phyloP scores from a whole-genome alignment of 208 protist genomes.

The Crithidia brevicula region DNA sequence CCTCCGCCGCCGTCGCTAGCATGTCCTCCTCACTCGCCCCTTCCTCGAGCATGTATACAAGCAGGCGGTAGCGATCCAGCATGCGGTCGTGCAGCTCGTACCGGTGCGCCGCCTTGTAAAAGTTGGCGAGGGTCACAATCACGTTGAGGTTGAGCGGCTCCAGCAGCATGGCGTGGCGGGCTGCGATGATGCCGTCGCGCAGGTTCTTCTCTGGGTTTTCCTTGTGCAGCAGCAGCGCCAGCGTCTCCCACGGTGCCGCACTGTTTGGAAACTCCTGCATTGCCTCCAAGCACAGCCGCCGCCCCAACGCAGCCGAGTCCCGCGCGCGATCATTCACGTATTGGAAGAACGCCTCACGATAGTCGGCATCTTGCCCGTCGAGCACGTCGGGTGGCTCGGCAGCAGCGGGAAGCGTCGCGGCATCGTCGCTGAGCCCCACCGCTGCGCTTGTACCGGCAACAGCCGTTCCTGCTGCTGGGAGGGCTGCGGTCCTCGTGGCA shows the following conservation, averaged over 20 bases:
- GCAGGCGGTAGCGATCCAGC: slow-evolving; percentile 80
- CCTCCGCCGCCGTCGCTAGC: slow-evolving; percentile 49
- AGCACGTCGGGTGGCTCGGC: slow-evolving; percentile 31
- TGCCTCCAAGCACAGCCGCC: slow-evolving; percentile 60
- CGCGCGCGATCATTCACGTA: slow-evolving; percentile 69
- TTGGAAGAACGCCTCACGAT: slow-evolving; percentile 56
- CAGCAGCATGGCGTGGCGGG: slow-evolving; percentile 60
- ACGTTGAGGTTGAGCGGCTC: slow-evolving; percentile 59
- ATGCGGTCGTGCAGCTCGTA: slow-evolving; percentile 61
- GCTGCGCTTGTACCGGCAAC: no score
- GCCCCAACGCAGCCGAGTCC: slow-evolving; percentile 45
- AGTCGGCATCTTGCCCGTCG: slow-evolving; percentile 56
- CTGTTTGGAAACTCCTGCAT: slow-evolving; percentile 70
- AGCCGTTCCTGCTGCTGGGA: no score
- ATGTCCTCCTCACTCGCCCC: slow-evolving; percentile 65
- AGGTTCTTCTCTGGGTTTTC: slow-evolving; percentile 60
- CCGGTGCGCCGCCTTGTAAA: slow-evolving; percentile 70
- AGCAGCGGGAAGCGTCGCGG: not conserved
- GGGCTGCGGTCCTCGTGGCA: no score
- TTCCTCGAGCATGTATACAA: slow-evolving; percentile 63
- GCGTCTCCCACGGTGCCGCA: slow-evolving; percentile 67
- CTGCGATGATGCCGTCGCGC: slow-evolving; percentile 62
- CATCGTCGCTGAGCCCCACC: no score
- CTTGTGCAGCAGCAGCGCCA: slow-evolving; percentile 68
- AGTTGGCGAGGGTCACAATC: slow-evolving; percentile 68